Conservation (phyloP, 2,329 filamentous ascomycete genomes). For the Aspergillus sp. region DNA sequence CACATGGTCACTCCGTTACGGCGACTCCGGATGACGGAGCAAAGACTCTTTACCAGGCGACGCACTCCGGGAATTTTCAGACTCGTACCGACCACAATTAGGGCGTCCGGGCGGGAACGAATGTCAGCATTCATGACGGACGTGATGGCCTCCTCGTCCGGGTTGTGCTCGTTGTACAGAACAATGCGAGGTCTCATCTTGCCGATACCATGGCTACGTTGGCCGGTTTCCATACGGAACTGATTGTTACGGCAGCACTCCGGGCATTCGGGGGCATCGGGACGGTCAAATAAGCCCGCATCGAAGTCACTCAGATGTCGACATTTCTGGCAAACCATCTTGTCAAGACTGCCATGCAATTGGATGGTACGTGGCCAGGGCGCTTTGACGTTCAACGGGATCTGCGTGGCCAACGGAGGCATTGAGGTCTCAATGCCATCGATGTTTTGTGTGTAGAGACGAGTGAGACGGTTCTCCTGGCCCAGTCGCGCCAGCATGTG, state of each 20-base stretch:
- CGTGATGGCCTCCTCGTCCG: conserved; percentile 93
- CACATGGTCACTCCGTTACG: conserved; percentile 81
- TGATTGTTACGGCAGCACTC: conserved; percentile 74
- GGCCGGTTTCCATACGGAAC: conserved; percentile 75
- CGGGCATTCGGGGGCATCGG: conserved; percentile 76
- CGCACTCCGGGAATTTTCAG: conserved; percentile 92
- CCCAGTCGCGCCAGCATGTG: conserved; percentile 89
- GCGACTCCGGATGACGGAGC: conserved; percentile 77
- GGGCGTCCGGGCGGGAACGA: conserved; percentile 80
- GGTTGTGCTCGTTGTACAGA: conserved; percentile 95
- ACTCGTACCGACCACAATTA: conserved; percentile 93
- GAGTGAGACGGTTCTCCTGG: conserved; percentile 79
- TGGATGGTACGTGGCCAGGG: conserved; percentile 95
- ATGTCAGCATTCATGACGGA: conserved; percentile 85
- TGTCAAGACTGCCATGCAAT: conserved; percentile 86
- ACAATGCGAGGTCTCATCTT: conserved; percentile 89
- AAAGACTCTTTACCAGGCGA: conserved; percentile 87
- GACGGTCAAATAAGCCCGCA: conserved; percentile 76
- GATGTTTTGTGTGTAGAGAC: conserved; percentile 95
- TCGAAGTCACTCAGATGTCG: conserved; percentile 74
- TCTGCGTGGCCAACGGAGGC: conserved; percentile 73
- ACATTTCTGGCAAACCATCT: conserved; percentile 98
- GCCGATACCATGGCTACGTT: conserved; percentile 91
- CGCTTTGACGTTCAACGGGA: conserved; percentile 79
- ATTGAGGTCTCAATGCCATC: conserved; percentile 90